Base-by-base conservation (phyloP, 495 filamentous ascomycete species). In the Friedmanniomyces simplex region DNA sequence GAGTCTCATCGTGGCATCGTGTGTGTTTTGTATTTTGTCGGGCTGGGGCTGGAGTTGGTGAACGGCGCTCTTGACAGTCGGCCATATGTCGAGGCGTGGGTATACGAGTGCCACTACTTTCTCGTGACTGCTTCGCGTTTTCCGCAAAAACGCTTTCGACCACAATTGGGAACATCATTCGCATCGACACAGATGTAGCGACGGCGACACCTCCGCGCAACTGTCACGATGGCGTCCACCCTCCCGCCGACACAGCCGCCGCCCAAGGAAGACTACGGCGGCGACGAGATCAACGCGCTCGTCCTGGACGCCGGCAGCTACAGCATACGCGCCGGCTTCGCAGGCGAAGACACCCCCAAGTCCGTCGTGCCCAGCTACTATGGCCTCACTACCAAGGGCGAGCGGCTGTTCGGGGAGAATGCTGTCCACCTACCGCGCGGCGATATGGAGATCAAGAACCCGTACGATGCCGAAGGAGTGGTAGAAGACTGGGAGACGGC, bases 401-500 rank as follows among this genome's bases (percentile, higher is more conserved):
- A 82, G n/a, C 71, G 71, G 2, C 72, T 91, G 54, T 96, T 87
- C 58, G 93, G 93, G 66, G 93, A 98, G 63, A 86, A 95, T 68
- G 76, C 84, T 21, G 85, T 94, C 50, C 84, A 89, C 67, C 81
- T 83, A 26, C 85, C 91, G 32, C 81, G 85, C 39, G 77, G 80
- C 2, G 79, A 80, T 42, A 74, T 96, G 66, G 85, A 93, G 50
- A 81, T 96, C 57, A 79, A 82, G 68, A 97, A 97, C 69, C 89
- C 91, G 59, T 91, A 95, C 79, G 82, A 80, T 63, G 81, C 82
- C 65, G 91, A 97, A 69, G 89, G 91, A 60, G 80, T 87, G 28
- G 94, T 97, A 50, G 88, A 94, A 70, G 91, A 98, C 70, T 97
- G 93, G 93, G 94, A 97, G 58, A 84, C 83, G 54, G 93, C 90